Evolutionary conservation across 225 moss, liverwort and hornwort genomes (phyloP).

Genomic region (Neckera pumila): DNA sequence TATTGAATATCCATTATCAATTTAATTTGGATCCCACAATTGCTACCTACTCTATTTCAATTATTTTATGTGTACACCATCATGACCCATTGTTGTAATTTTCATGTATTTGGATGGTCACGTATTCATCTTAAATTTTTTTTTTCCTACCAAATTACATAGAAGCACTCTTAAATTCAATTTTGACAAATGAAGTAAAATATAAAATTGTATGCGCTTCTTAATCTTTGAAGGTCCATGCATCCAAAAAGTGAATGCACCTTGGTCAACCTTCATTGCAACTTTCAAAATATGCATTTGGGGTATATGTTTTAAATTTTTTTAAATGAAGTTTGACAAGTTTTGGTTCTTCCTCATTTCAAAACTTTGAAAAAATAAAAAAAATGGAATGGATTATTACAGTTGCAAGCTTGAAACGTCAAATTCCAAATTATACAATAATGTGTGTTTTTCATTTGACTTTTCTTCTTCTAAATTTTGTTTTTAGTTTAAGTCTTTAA

Average conservation of each 20-base stretch:
- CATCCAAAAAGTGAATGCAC: not conserved
- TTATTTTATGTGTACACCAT: not conserved
- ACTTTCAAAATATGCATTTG: not conserved
- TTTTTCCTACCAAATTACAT: too few species aligned
- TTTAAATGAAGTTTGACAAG: too few species aligned
- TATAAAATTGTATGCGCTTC: not conserved
- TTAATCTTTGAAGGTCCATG: accelerated
- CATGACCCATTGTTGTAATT: accelerated
- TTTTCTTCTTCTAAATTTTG: not conserved
- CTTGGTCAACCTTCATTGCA: not conserved
- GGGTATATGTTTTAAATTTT: not conserved
- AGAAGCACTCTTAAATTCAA: not conserved
- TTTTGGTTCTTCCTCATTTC: accelerated
- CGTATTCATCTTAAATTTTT: not conserved
- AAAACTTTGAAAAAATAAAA: not conserved
- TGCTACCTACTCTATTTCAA: too few species aligned
- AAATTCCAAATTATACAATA: not conserved
- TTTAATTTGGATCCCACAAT: not conserved
- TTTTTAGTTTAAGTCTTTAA: not conserved
- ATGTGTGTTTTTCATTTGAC: not conserved
- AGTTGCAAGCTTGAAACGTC: not conserved
- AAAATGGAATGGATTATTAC: not conserved
- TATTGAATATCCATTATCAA: not conserved
- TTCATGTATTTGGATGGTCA: not conserved
- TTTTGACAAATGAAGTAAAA: not conserved